phyloP scores from a whole-genome alignment of 371 early-diverging fungal genomes.

The Mucor plumbeus region DNA sequence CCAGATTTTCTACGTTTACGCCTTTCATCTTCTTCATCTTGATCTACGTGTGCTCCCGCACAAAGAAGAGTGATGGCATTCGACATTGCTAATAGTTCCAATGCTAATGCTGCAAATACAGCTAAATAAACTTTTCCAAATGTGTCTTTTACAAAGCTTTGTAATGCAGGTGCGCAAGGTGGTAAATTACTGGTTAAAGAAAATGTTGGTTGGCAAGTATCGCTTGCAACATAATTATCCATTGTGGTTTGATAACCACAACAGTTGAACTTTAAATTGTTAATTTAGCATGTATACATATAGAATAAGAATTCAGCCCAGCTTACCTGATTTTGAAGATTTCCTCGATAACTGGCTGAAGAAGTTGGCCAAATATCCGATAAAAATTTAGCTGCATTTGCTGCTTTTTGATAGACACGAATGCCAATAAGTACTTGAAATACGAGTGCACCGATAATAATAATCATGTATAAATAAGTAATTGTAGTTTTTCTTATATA shows the following conservation, averaged over 20 bases:
- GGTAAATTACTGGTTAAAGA: slow-evolving; percentile 16
- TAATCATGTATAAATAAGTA: slow-evolving; percentile 42
- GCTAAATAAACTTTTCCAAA: slow-evolving; percentile 46
- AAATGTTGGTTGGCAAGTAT: slow-evolving; percentile 26
- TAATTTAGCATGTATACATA: too few species aligned
- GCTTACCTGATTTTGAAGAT: slow-evolving; percentile 39
- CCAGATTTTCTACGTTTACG: slow-evolving; percentile 54
- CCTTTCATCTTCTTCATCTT: slow-evolving; percentile 48
- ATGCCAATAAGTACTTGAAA: slow-evolving; percentile 53
- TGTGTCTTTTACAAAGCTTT: slow-evolving; percentile 27
- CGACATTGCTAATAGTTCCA: slow-evolving; percentile 47
- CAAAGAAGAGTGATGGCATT: slow-evolving; percentile 52
- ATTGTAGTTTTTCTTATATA: slow-evolving; percentile 36
- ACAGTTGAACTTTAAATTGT: slow-evolving; percentile 39
- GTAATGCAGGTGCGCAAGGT: slow-evolving; percentile 38
- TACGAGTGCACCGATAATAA: slow-evolving; percentile 42
- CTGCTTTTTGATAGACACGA: slow-evolving; percentile 42
- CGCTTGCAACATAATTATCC: slow-evolving; percentile 35
- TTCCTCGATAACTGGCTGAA: slow-evolving; percentile 23
- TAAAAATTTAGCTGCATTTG: slow-evolving; percentile 39
- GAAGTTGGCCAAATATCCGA: slow-evolving; percentile 40
- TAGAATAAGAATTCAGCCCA: too few species aligned
- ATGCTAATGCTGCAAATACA: slow-evolving; percentile 47
- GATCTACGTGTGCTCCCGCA: slow-evolving; percentile 26
- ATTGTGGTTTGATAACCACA: slow-evolving; percentile 49